Evolutionary conservation across 192 early-diverging fungal species (phyloP).

Genomic region (Mortierella antarctica): DNA sequence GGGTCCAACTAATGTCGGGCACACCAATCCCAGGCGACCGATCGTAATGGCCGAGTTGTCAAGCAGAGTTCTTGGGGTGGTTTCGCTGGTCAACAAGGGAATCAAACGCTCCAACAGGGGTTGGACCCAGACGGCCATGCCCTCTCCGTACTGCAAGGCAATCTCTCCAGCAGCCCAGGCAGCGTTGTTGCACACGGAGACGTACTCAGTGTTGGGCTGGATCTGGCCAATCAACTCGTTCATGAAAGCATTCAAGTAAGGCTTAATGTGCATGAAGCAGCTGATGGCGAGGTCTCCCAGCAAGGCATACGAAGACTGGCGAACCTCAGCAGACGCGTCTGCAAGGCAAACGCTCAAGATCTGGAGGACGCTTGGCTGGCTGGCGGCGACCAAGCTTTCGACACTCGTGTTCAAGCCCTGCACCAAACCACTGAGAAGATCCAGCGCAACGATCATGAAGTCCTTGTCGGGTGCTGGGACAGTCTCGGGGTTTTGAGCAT

Average conservation of each 20-base stretch:
- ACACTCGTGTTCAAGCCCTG: slow-evolving; percentile 87
- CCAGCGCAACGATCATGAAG: slow-evolving; percentile 95
- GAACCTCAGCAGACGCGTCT: slow-evolving; percentile 82
- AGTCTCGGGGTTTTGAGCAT: slow-evolving; percentile 56
- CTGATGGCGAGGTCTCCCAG: slow-evolving; percentile 97
- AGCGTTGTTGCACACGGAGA: slow-evolving; percentile 97
- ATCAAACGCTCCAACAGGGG: slow-evolving; percentile 88
- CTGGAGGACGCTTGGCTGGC: slow-evolving; percentile 77
- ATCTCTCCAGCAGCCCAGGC: slow-evolving; percentile 99
- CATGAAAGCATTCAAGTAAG: slow-evolving; percentile 85
- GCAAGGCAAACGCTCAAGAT: slow-evolving; percentile 87
- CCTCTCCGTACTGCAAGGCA: slow-evolving; percentile 81
- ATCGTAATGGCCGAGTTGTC: slow-evolving; percentile 99
- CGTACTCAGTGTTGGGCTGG: slow-evolving; percentile 75
- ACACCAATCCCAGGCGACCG: slow-evolving; percentile 93
- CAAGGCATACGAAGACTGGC: slow-evolving; percentile 95
- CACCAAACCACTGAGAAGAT: slow-evolving; percentile 93
- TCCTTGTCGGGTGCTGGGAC: slow-evolving; percentile 91
- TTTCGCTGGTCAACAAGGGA: slow-evolving; percentile 76
- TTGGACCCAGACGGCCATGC: slow-evolving; percentile 84
- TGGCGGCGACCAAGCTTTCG: slow-evolving; percentile 79
- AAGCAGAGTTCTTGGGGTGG: slow-evolving; percentile 78
- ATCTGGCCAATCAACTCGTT: slow-evolving; percentile 80
- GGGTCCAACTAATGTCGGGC: slow-evolving; percentile 85
- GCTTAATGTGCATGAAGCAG: slow-evolving; percentile 83